These are phyloP conservation scores for Epithemia pelagica DNA, from an alignment of 108 stramenopile genomes.

Conservation along the genomic window DNA sequence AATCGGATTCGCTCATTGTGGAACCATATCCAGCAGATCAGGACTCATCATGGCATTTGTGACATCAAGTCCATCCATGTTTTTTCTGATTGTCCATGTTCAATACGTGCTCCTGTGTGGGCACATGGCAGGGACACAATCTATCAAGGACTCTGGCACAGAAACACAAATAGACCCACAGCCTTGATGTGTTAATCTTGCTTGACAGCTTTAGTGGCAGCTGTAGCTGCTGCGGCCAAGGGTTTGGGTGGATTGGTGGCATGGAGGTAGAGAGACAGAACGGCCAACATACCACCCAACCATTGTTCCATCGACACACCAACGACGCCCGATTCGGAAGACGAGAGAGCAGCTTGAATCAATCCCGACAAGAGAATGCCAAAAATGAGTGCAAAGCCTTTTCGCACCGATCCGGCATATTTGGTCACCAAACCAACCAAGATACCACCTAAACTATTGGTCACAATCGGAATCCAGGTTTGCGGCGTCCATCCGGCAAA, in stretches of 20 bases:
- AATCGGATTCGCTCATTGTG: too few relatives aligned
- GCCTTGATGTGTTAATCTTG: constrained; percentile 7
- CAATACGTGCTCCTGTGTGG: too few relatives aligned
- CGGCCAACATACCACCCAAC: constrained; percentile 67
- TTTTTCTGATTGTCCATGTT: too few relatives aligned
- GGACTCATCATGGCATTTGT: too few relatives aligned
- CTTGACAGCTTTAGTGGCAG: background rate
- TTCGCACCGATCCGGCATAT: constrained; percentile 83
- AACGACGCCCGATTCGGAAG: constrained; percentile 21
- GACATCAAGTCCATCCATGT: too few relatives aligned
- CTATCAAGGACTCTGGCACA: too few relatives aligned
- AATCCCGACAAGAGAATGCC: constrained; percentile 73
- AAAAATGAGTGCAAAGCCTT: constrained; percentile 88
- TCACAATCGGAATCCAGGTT: constrained; percentile 81
- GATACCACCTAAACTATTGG: constrained; percentile 84
- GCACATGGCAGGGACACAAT: too few relatives aligned
- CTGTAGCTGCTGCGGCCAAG: background rate
- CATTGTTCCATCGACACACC: constrained; percentile 51
- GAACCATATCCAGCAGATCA: too few relatives aligned
- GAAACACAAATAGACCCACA: too few relatives aligned
- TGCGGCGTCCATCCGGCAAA: constrained; percentile 66
- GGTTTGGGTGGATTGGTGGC: constrained; percentile 47
- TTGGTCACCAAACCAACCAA: constrained; percentile 92
- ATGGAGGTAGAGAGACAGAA: constrained; percentile 75
- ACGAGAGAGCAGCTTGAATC: constrained; percentile 39